phyloP scores from a whole-genome alignment of 2,329 filamentous ascomycete species.

The Fonsecaea pugnacius region DNA sequence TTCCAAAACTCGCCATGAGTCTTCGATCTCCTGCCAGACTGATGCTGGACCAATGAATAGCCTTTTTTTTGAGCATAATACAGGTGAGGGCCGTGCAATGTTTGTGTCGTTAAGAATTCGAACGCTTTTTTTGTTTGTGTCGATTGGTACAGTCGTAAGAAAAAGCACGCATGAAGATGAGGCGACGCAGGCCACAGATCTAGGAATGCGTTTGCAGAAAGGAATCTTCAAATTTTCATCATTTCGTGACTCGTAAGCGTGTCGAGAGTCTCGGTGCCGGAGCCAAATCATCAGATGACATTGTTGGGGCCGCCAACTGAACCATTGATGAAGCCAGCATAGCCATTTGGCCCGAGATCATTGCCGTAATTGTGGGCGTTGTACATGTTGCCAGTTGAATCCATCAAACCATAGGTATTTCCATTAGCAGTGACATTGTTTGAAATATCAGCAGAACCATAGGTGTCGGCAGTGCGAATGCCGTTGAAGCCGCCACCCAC shows the following conservation, averaged over 20 bases:
- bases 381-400: constrained; percentile 30
- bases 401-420: constrained; percentile 29
- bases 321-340: constrained; percentile 29
- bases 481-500: constrained; percentile 37
- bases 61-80: constrained; percentile 30
- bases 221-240: constrained; percentile 29
- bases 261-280: constrained; percentile 16
- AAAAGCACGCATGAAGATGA: constrained; percentile 15
- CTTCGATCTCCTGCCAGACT: constrained; percentile 33
- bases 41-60: constrained; percentile 31
- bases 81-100: constrained; percentile 29
- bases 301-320: constrained; percentile 27
- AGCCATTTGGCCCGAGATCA: constrained; percentile 30
- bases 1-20: constrained; percentile 22
- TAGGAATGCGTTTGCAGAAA: constrained; percentile 27
- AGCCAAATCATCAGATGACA: constrained; percentile 25
- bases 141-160: constrained; percentile 31
- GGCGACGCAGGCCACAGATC: constrained; percentile 12
- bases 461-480: constrained; percentile 25
- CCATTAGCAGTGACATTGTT: constrained; percentile 26
- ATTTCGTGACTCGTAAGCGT: constrained; percentile 34
- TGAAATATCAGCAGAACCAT: constrained; percentile 18
- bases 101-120: constrained; percentile 28
- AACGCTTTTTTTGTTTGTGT: constrained; percentile 23
- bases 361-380: constrained; percentile 29